Percentiles rank a stretch among this genome's conserved stretches.
These are phyloP conservation scores for Pichia sp. DNA, from an alignment of 1,139 yeast species.

Conservation along the genomic window DNA sequence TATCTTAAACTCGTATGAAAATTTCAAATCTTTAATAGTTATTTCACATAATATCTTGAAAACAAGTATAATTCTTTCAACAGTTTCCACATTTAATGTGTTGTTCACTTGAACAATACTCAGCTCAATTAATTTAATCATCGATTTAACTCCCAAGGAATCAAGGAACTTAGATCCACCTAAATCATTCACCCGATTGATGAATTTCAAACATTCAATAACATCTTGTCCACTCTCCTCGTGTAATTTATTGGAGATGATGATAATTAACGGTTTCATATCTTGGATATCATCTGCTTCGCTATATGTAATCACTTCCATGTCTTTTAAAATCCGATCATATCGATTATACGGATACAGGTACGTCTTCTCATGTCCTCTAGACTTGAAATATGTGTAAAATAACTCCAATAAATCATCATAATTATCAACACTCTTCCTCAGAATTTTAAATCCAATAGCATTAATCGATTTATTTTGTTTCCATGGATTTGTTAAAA, in stretches of 20 bases:
- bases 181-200: constrained; percentile 55
- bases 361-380: constrained; percentile 7
- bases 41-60: constrained; percentile 11
- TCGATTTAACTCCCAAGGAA: constrained; percentile 61
- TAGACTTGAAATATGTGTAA: constrained; percentile 5
- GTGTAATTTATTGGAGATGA: constrained; percentile 1
- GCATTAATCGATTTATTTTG: constrained; percentile 5
- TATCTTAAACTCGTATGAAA: constrained; percentile 8
- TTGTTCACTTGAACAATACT: background rate
- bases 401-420: constrained; percentile 8
- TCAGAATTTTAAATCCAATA: constrained; percentile 11
- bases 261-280: constrained; percentile 7
- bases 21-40: constrained; percentile 3
- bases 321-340: background rate
- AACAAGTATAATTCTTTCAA: background rate
- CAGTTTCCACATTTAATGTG: background rate
- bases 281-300: background rate
- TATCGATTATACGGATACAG: constrained; percentile 9
- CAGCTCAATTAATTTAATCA: constrained; percentile 62
- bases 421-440: constrained; percentile 1
- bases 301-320: background rate
- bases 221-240: constrained; percentile 49
- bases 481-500: constrained; percentile 3
- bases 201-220: constrained; percentile 69
- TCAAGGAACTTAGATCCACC: constrained; percentile 55